These are phyloP conservation scores for Paxillus ammoniavirescens DNA, from an alignment of 768 basidiomycete genomes.

Conservation along the genomic window DNA sequence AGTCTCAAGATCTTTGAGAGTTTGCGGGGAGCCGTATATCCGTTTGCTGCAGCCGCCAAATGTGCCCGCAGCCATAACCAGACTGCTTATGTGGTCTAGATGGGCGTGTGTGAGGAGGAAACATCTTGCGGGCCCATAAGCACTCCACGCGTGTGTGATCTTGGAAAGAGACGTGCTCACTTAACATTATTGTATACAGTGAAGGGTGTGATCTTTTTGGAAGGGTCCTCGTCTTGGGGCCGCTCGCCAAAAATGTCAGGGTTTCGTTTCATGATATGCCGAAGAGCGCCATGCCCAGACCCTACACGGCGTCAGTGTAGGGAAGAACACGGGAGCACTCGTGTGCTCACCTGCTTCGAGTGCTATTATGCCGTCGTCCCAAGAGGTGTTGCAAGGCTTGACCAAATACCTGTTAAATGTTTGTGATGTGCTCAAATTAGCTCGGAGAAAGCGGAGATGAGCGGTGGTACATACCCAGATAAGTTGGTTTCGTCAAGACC, in stretches of 20 bases:
- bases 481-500: conserved; percentile 90
- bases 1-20: conserved; percentile 65
- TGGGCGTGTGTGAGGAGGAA: conserved; percentile 90
- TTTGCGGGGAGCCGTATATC: conserved; percentile 58
- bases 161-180: conserved; percentile 15
- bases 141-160: background rate
- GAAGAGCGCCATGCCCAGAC: conserved; percentile 81
- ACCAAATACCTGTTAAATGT: conserved; percentile 69
- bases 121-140: conserved; percentile 45
- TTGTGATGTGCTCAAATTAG: conserved; percentile 5
- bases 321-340: background rate
- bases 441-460: conserved; percentile 1
- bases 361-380: conserved; percentile 81
- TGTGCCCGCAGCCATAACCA: conserved; percentile 84
- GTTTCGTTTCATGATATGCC: conserved; percentile 53
- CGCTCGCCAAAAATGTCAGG: conserved; percentile 50
- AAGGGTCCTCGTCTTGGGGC: conserved; percentile 7
- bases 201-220: conserved; percentile 19
- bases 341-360: conserved; percentile 75
- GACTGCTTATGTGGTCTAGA: conserved; percentile 82
- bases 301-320: conserved; percentile 37
- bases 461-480: conserved; percentile 61
- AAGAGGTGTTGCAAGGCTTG: conserved; percentile 62
- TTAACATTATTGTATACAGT: conserved; percentile 33
- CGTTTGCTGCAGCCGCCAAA: conserved; percentile 59